Conservation (phyloP, 2,329 filamentous ascomycete species). For the Capronia epimyces region DNA sequence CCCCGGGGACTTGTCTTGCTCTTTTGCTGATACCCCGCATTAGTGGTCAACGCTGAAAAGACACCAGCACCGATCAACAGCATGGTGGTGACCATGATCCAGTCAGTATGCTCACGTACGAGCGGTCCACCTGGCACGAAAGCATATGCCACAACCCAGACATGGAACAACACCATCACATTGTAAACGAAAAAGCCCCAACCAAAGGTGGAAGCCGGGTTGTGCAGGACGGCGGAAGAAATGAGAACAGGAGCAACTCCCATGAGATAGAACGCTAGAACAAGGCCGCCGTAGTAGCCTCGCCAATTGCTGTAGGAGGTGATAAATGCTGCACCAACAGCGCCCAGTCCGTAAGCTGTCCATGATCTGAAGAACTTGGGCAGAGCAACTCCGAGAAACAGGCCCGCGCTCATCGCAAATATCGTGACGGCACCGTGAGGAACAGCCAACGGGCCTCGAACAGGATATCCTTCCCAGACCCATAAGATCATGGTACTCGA, state of each 20-base stretch:
- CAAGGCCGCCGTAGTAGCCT: conserved; percentile 79
- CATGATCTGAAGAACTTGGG: conserved; percentile 70
- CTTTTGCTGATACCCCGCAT: conserved; percentile 37
- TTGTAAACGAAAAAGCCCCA: conserved; percentile 89
- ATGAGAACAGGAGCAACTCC: conserved; percentile 72
- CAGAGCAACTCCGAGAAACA: conserved; percentile 68
- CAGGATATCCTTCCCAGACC: conserved; percentile 95
- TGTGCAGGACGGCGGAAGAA: conserved; percentile 67
- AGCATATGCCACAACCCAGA: conserved; percentile 97
- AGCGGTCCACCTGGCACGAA: conserved; percentile 93
- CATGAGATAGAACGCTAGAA: conserved; percentile 72
- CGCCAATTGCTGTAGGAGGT: conserved; percentile 76
- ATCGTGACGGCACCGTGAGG: conserved; percentile 88
- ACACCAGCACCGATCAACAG: conserved; percentile 76
- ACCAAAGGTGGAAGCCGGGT: conserved; percentile 75
- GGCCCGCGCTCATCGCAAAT: conserved; percentile 75
- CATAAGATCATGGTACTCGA: conserved; percentile 98
- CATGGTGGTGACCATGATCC: conserved; percentile 88
- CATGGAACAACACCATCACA: conserved; percentile 90
- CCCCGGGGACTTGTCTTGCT: conserved; percentile 38
- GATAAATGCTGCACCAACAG: conserved; percentile 69
- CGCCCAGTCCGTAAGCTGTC: conserved; percentile 72
- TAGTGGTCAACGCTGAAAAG: conserved; percentile 58
- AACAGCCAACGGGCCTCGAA: conserved; percentile 78
- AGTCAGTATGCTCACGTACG: conserved; percentile 90